Evolutionary conservation across 192 early-diverging fungal genomes (phyloP).

Genomic region (Coemansia javaensis): DNA sequence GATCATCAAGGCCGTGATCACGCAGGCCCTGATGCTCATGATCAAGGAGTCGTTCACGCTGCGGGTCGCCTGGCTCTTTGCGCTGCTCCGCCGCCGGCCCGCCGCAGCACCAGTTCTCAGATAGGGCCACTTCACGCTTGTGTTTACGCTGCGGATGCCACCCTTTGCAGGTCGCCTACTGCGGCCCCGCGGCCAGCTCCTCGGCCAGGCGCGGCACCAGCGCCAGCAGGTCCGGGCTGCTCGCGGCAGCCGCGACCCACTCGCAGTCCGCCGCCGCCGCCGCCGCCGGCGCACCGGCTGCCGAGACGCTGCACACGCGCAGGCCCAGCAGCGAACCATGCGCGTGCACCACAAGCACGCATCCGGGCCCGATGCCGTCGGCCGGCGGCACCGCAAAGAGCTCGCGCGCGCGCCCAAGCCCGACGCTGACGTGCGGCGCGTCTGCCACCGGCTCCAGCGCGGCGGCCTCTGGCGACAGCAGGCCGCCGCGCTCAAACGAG

Average conservation of each 20-base stretch:
- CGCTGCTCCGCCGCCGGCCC: conserved; percentile 6
- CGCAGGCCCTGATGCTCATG: conserved; percentile 96
- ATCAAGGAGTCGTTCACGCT: conserved; percentile 86
- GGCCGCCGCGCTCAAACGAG: conserved; percentile 3
- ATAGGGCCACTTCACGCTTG: too few species aligned
- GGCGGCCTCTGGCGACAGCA: too few species aligned
- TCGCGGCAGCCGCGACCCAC: not conserved
- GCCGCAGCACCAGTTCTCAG: not conserved
- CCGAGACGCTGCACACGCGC: not conserved
- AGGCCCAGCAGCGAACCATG: not conserved
- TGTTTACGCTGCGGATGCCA: too few species aligned
- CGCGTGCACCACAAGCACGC: conserved; percentile 6
- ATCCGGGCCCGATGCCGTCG: conserved; percentile 12
- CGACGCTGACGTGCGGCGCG: not conserved
- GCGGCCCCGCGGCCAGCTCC: not conserved
- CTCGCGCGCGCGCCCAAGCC: conserved; percentile 6
- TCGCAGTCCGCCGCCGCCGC: not conserved
- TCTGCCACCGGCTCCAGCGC: not conserved
- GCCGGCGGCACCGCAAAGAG: conserved; percentile 24
- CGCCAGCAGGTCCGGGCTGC: not conserved
- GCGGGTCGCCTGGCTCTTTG: conserved; percentile 37
- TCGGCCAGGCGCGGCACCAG: not conserved
- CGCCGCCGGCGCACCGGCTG: not conserved
- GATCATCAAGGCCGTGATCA: conserved; percentile 98
- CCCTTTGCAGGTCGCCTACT: too few species aligned